Evolutionary conservation across 192 early-diverging fungal species (phyloP), one percentile per base, ranked within the genome.

Genomic region (Endogone sp.): DNA sequence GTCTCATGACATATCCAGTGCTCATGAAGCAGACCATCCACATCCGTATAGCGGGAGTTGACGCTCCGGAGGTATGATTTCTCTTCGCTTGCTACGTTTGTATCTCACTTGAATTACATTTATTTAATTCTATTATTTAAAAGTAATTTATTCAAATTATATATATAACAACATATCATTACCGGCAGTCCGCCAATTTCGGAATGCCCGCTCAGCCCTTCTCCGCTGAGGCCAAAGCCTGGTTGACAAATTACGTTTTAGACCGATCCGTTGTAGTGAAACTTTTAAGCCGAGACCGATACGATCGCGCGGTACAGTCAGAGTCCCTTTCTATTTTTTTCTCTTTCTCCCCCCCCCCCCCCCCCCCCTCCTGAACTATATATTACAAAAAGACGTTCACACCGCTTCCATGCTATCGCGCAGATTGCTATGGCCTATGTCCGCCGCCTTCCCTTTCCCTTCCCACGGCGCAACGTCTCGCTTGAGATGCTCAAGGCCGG

Each of bases 1-100:
- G 31, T 55, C 4, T 66, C n/a, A 31, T 16, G 31, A 25, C 27
- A 30, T 70, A 24, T n/a, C 0, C 68, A 84, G 80, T 79, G 13
- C 71, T 85, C 6, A 83, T 81, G 72, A 78, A 86, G 24, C 77
- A 86, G 64, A 89, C 89, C 27, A 79, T 91, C 9, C 78, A 84
- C 62, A 77, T 91, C 24, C 82, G 89, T 20, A 64, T 91, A 30
- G 87, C 89, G 49, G 89, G 89, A 11, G 82, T 91, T 0, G 89
- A 91, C 74, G 89, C 89, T 1, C 89, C 89, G 2, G 89, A 91
- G 77, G 84, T 82, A 75, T 13, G 37, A 8, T 8, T 44, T 13
- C 65, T 30, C 2, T 4, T n/a, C 1, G 3, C 66, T 16, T 64
- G n/a, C n/a, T n/a, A n/a, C n/a, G n/a, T n/a, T n/a, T n/a, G n/a